Percentiles rank a stretch among this genome's conserved stretches.
phyloP scores from a whole-genome alignment of 345 rosid genomes.

The Passiflora organensis region DNA sequence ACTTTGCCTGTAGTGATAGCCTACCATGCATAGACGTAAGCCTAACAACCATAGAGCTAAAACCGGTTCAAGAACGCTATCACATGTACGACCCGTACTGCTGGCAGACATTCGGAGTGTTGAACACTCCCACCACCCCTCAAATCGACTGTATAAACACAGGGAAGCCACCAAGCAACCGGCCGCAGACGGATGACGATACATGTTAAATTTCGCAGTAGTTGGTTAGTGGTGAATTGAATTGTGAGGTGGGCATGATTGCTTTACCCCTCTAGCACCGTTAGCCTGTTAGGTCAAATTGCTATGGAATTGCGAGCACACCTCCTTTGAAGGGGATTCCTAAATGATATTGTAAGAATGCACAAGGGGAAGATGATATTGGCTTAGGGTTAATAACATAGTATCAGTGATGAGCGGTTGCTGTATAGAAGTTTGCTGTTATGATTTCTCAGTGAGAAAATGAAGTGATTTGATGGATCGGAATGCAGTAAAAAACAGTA shows the following conservation, averaged over 20 bases:
- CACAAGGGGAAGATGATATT: no score
- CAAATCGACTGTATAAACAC: constrained; percentile 77
- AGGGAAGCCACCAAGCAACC: constrained; percentile 76
- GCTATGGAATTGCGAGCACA: no score
- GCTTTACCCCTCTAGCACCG: constrained; percentile 54
- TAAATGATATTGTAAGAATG: no score
- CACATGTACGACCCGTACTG: constrained; percentile 81
- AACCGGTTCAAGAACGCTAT: constrained; percentile 60
- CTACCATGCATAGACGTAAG: constrained; percentile 78
- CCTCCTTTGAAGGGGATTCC: no score
- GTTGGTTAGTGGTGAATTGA: constrained; percentile 22
- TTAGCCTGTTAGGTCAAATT: not conserved
- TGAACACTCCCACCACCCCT: constrained; percentile 71
- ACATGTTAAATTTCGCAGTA: constrained; percentile 33
- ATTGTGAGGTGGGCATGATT: constrained; percentile 49
- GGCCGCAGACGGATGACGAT: constrained; percentile 56
- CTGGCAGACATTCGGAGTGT: constrained; percentile 83
- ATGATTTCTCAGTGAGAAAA: no score
- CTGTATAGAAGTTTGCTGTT: no score
- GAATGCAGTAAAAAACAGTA: no score
- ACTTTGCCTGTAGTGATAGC: constrained; percentile 87
- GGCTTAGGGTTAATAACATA: no score
- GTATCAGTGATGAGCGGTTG: no score
- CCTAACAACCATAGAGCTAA: constrained; percentile 57
- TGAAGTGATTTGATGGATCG: no score